phyloP scores from a whole-genome alignment of 805 yeast genomes.

The Candida michaelii region DNA sequence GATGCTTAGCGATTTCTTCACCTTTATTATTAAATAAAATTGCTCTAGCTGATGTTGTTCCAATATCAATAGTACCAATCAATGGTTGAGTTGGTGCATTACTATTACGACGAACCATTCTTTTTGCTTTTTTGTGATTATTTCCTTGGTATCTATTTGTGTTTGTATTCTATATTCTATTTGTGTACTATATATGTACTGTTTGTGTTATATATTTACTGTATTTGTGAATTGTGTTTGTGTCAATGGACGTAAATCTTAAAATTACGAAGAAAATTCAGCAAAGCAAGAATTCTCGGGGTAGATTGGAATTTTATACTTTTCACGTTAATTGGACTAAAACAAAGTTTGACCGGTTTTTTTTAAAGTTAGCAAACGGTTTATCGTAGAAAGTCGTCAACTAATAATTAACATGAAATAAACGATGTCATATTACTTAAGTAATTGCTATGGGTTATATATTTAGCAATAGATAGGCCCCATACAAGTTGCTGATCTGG shows the following conservation, averaged over 20 bases:
- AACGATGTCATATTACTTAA: not conserved
- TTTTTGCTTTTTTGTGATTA: no score
- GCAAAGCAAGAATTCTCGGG: conserved; percentile 7
- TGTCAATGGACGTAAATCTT: conserved; percentile 2
- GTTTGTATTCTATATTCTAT: not conserved
- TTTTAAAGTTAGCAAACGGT: not conserved
- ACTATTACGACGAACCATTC: conserved; percentile 44
- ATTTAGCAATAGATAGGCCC: not conserved
- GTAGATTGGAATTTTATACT: conserved; percentile 2
- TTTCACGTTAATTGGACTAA: not conserved
- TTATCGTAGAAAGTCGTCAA: not conserved
- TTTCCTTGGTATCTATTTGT: no score
- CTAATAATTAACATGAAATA: not conserved
- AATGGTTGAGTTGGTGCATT: conserved; percentile 42
- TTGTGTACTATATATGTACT: no score
- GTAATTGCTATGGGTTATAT: not conserved
- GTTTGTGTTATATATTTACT: no score
- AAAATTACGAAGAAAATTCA: not conserved
- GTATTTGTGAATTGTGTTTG: no score
- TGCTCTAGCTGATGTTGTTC: conserved; percentile 89
- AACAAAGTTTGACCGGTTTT: no score
- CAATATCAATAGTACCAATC: conserved; percentile 80
- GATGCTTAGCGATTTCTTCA: conserved; percentile 80
- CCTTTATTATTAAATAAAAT: conserved; percentile 76
- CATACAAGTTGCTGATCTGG: not conserved